A percentile compares a stretch with the other conserved stretches of the same genome.
phyloP scores from a whole-genome alignment of 2,329 filamentous ascomycete genomes.

The Fusarium lateritium region DNA sequence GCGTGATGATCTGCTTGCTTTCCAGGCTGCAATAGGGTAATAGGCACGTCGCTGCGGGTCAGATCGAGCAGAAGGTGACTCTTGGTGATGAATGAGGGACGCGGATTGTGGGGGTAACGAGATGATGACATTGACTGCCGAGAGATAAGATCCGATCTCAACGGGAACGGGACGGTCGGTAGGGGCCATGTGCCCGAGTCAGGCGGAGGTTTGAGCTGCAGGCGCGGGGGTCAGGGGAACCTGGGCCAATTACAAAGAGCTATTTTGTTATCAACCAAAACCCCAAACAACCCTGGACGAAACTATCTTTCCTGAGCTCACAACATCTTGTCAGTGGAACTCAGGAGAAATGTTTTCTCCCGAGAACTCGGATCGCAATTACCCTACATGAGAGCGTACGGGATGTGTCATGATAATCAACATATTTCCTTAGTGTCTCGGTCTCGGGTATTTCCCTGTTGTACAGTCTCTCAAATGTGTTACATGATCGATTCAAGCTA shows the following conservation, averaged over 20 bases:
- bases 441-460: not conserved
- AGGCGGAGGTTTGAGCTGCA: slow-evolving; percentile 29
- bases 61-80: slow-evolving; percentile 18
- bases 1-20: slow-evolving; percentile 28
- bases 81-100: slow-evolving; percentile 13
- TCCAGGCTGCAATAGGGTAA: slow-evolving; percentile 4
- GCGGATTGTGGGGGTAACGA: slow-evolving; percentile 18
- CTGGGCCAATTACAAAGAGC: slow-evolving; percentile 14
- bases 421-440: not conserved
- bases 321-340: not conserved
- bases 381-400: not conserved
- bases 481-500: not conserved
- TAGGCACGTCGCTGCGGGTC: slow-evolving; percentile 10
- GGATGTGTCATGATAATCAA: slow-evolving; percentile 13
- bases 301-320: slow-evolving; percentile 4
- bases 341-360: not conserved
- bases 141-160: slow-evolving; percentile 39
- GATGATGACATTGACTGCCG: slow-evolving; percentile 33
- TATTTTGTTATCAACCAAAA: not conserved
- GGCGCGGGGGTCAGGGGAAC: not conserved
- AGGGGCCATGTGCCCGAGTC: slow-evolving; percentile 42
- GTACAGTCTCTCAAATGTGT: not conserved
- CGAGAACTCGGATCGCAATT: not conserved
- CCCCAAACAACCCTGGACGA: not conserved
- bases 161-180: slow-evolving; percentile 26